A percentile compares a stretch with the other conserved stretches of the same genome.
These are phyloP conservation scores for Carex littledalei DNA, from an alignment of 176 grass and related monocot species.

Conservation along the genomic window DNA sequence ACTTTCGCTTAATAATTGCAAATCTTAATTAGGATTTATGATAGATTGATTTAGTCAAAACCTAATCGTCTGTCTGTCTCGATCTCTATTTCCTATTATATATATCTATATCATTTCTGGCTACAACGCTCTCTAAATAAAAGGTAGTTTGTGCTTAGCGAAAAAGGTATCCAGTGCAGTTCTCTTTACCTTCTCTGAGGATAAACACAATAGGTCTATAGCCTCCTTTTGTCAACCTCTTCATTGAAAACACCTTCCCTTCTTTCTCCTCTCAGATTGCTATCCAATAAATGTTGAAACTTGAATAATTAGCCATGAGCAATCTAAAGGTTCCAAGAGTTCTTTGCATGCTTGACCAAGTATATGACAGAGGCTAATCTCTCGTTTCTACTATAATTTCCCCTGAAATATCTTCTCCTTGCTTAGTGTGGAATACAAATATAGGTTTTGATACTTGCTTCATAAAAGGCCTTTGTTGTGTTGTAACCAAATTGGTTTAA, in stretches of 20 bases:
- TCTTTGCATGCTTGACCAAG: constrained; percentile 26
- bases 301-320: constrained; percentile 24
- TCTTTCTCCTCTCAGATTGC: not conserved
- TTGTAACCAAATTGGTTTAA: not conserved
- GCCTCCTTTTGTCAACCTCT: not conserved
- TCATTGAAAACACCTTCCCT: not conserved
- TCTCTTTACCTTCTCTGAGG: not conserved
- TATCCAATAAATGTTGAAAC: not conserved
- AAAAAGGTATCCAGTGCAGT: not conserved
- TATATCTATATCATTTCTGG: not conserved
- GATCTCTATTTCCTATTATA: not conserved
- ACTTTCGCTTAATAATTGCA: not conserved
- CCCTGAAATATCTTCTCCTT: not conserved
- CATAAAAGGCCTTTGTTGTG: not conserved
- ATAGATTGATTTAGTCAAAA: constrained; percentile 5
- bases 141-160: not conserved
- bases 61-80: not conserved
- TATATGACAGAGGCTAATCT: constrained; percentile 36
- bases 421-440: too few relatives aligned
- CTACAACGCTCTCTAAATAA: not conserved
- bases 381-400: not conserved
- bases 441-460: not conserved
- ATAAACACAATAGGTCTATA: too few relatives aligned
- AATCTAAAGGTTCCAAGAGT: constrained; percentile 24
- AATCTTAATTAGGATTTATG: not conserved